Evolutionary conservation across 345 rosid genomes (phyloP).

Genomic region (Rhizophora mangle): DNA sequence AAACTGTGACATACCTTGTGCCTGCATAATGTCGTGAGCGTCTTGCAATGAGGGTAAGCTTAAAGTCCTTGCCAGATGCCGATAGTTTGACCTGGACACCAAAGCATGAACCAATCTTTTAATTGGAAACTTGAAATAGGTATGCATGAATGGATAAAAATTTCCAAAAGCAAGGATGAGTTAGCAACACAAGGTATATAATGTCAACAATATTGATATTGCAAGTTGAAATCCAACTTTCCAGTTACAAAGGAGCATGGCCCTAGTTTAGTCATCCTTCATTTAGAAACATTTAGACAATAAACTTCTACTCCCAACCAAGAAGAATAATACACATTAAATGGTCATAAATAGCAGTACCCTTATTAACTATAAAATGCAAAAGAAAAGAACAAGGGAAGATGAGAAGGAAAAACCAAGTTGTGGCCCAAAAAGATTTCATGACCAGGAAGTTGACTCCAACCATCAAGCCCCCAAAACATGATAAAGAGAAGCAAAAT

Average conservation of each 20-base stretch:
- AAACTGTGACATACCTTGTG: slow-evolving; percentile 57
- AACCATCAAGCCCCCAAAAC: too few relatives aligned
- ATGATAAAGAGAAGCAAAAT: too few relatives aligned
- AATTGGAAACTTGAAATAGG: slow-evolving; percentile 1
- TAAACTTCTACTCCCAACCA: slow-evolving; percentile 4
- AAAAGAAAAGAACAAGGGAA: too few relatives aligned
- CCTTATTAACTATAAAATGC: too few relatives aligned
- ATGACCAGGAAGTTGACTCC: too few relatives aligned
- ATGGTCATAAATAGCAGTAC: too few relatives aligned
- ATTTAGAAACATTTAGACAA: neutral
- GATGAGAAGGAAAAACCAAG: too few relatives aligned
- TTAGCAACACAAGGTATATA: too few relatives aligned
- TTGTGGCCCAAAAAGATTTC: too few relatives aligned
- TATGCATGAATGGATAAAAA: neutral
- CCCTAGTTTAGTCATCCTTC: neutral
- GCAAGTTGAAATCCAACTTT: too few relatives aligned
- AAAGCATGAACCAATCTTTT: slow-evolving; percentile 16
- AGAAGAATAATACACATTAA: too few relatives aligned
- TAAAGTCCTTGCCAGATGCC: slow-evolving; percentile 55
- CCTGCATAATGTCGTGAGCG: slow-evolving; percentile 97
- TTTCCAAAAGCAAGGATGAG: neutral
- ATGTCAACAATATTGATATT: too few relatives aligned
- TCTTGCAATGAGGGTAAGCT: slow-evolving; percentile 76
- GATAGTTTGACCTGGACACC: slow-evolving; percentile 60
- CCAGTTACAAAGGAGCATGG: neutral